Evolutionary conservation across 169 alveolate genomes (phyloP).

Genomic region (Theileria sp.): DNA sequence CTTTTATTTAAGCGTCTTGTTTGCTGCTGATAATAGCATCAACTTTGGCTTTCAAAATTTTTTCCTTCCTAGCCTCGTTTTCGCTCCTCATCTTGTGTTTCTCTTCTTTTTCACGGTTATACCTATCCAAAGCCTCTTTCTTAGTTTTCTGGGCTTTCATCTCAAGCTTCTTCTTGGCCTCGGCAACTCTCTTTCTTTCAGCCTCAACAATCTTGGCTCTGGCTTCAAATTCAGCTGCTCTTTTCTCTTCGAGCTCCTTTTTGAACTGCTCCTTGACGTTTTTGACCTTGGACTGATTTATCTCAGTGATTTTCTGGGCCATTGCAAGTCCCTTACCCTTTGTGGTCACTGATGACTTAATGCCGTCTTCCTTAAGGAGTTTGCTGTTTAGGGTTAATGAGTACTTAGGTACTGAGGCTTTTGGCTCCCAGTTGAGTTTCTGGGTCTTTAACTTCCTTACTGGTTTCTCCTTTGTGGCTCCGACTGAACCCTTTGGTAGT

Average conservation of each 20-base stretch:
- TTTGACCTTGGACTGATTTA: constrained; percentile 3
- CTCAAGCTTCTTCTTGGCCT: constrained; percentile 55
- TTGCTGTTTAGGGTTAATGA: constrained; percentile 29
- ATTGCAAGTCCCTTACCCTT: constrained; percentile 36
- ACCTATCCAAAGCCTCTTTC: constrained; percentile 37
- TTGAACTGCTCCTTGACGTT: constrained; percentile 28
- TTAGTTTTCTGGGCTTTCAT: constrained; percentile 33
- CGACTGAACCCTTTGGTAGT: background rate
- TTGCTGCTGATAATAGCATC: constrained; percentile 19
- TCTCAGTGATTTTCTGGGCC: constrained; percentile 37
- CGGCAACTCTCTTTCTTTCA: constrained; percentile 52
- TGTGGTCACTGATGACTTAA: constrained; percentile 19
- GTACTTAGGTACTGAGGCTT: constrained; percentile 62
- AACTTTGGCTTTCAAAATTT: constrained; percentile 36
- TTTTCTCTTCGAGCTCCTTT: constrained; percentile 27
- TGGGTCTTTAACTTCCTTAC: background rate
- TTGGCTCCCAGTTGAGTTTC: constrained; percentile 65
- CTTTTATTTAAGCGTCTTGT: background rate
- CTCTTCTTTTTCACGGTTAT: constrained; percentile 16
- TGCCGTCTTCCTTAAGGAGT: constrained; percentile 34
- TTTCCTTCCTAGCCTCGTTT: constrained; percentile 34
- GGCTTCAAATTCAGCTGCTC: background rate
- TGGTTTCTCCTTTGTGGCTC: background rate
- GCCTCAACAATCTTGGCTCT: constrained; percentile 42
- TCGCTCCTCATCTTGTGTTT: constrained; percentile 27